phyloP scores from a whole-genome alignment of 2,329 filamentous ascomycete species.

The Penicillium decumbens region DNA sequence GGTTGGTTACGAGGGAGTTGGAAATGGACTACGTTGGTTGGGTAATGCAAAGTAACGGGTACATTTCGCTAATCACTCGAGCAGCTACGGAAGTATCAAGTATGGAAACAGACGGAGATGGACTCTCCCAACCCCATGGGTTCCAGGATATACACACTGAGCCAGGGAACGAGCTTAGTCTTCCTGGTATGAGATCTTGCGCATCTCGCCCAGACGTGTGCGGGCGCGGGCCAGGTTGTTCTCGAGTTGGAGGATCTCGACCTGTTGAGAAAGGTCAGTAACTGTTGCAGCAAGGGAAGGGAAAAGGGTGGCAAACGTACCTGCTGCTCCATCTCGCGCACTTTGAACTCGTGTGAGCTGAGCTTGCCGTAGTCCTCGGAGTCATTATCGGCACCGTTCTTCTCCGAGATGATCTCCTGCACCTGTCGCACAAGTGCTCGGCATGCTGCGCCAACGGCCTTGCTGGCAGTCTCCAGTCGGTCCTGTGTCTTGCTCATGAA shows the following conservation, averaged over 20 bases:
- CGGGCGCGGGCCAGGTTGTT: conserved; percentile 76
- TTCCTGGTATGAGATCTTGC: conserved; percentile 91
- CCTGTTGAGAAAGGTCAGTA: conserved; percentile 50
- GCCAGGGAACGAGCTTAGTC: conserved; percentile 43
- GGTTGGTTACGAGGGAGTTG: too few species aligned
- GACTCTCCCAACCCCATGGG: background rate
- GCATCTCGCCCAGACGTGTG: conserved; percentile 88
- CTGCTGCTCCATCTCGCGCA: conserved; percentile 99
- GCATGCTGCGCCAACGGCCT: conserved; percentile 87
- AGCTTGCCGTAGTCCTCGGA: conserved; percentile 82
- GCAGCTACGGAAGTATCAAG: background rate
- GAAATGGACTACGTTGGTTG: background rate
- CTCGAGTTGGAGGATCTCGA: conserved; percentile 94
- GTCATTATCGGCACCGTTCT: conserved; percentile 71
- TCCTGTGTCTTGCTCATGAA: conserved; percentile 99
- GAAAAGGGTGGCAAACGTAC: conserved; percentile 50
- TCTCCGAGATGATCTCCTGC: conserved; percentile 86
- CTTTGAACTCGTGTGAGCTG: conserved; percentile 94
- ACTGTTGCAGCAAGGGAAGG: background rate
- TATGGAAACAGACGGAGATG: background rate
- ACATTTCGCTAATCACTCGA: conserved; percentile 9
- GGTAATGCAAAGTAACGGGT: background rate
- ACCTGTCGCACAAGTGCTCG: conserved; percentile 85
- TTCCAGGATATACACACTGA: conserved; percentile 12
- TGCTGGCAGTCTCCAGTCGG: conserved; percentile 80